Percentiles rank a stretch among this genome's conserved stretches.
Conservation (phyloP, 2,329 filamentous ascomycete species). For the Cercospora zeina region DNA sequence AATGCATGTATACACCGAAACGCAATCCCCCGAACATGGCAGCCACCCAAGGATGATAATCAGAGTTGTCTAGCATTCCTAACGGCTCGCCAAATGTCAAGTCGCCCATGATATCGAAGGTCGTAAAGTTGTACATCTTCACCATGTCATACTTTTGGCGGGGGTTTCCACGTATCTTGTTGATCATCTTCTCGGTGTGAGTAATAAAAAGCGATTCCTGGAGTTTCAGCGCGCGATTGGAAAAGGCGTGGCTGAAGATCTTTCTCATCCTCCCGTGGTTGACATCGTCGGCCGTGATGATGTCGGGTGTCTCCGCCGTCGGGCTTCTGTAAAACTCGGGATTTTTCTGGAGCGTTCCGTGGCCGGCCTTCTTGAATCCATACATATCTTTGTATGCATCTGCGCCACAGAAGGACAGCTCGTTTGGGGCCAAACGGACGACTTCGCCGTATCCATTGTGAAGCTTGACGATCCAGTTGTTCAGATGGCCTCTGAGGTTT, state of each 20-base stretch:
- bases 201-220: constrained; percentile 45
- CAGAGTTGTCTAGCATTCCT: constrained; percentile 35
- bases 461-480: constrained; percentile 12
- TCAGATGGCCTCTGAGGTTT: constrained; percentile 7
- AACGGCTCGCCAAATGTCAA: constrained; percentile 41
- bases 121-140: constrained; percentile 37
- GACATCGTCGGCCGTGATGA: constrained; percentile 36
- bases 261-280: constrained; percentile 45
- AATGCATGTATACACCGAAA: constrained; percentile 19
- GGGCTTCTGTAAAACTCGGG: constrained; percentile 35
- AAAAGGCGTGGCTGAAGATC: constrained; percentile 46
- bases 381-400: constrained; percentile 50
- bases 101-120: constrained; percentile 38
- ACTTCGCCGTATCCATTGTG: constrained; percentile 46
- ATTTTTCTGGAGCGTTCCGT: constrained; percentile 13
- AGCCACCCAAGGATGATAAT: constrained; percentile 42
- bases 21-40: constrained; percentile 17
- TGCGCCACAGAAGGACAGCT: constrained; percentile 49
- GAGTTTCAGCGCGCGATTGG: constrained; percentile 43
- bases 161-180: constrained; percentile 39
- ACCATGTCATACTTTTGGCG: constrained; percentile 34
- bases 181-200: constrained; percentile 47
- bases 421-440: constrained; percentile 50
- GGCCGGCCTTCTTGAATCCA: constrained; percentile 35
- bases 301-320: neutral